Conservation (phyloP, 257 asterid genomes). For the Solanum tarijense region DNA sequence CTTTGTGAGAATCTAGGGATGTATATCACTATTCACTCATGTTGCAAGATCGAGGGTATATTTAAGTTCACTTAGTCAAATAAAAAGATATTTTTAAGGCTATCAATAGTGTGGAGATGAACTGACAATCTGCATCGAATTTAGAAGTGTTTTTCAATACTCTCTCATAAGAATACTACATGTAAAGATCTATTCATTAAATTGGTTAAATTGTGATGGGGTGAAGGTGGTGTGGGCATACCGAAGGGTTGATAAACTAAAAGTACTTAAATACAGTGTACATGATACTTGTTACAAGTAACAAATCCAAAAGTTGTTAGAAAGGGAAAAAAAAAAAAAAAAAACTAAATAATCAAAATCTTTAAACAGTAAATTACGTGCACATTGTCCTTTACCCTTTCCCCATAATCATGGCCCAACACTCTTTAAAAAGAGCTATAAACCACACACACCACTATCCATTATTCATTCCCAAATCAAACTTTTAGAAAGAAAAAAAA, state of each 20-base stretch:
- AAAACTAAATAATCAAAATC: neutral
- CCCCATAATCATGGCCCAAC: neutral
- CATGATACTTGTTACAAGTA: neutral
- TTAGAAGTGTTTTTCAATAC: neutral
- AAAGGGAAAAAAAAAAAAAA: neutral
- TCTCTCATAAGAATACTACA: neutral
- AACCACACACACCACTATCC: neutral
- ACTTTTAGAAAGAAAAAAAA: too few relatives aligned
- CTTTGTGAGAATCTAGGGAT: too few relatives aligned
- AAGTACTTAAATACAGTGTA: neutral
- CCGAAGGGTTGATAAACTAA: neutral
- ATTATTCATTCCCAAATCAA: neutral
- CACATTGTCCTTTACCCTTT: conserved; percentile 11
- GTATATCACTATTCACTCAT: too few relatives aligned
- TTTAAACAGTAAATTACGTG: conserved; percentile 9
- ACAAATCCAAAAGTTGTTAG: neutral
- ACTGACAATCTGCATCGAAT: too few relatives aligned
- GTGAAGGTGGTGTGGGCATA: neutral
- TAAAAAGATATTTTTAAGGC: too few relatives aligned
- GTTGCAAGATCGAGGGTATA: too few relatives aligned
- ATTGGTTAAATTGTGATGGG: neutral
- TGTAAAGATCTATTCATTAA: neutral
- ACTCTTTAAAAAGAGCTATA: conserved; percentile 24
- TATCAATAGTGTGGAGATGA: neutral
- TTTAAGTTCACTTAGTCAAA: too few relatives aligned